Base-by-base conservation (phyloP, 768 basidiomycete species). In the Rhizopogon roseolus region DNA sequence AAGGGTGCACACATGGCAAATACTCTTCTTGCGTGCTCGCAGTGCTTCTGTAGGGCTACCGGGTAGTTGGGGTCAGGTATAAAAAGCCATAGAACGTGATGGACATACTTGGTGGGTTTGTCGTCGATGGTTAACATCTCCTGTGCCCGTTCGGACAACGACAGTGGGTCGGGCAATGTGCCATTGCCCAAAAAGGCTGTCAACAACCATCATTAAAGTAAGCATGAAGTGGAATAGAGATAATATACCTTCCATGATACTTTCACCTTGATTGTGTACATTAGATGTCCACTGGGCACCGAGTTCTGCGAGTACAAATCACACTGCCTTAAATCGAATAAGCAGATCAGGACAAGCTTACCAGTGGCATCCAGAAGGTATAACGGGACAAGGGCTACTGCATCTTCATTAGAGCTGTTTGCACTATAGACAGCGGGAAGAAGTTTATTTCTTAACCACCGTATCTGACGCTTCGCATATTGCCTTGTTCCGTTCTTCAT, bases 381-480 rank as follows among this genome's bases (percentile, higher is more conserved):
- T 71, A 63, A 72, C 59, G 64, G 75, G 56, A 73, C 70, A n/a
- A 59, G 55, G 10, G 67, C 62, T 41, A 48, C 11, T 17, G 49
- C 19, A 52, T 53, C 27, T 1, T 62, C 66, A 28, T 60, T 62
- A 29, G 59, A 58, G 8, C 66, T 70, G 17, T 71, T 59, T 9
- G 62, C 58, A 52, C 82, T 81, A 34, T 77, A 64, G 13, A 87
- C 71, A 3, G 81, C 85, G 3, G 94, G 95, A 36, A 97, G 67
- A 13, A 98, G 70, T 68, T 97, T 96, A 65, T 92, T 92, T 38
- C 82, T 78, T 44, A 98, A 85, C 97, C 97, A 99, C 36, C 86
- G 84, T 40, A 95, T 77, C 66, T 99, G 97, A 38, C 86, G 76
- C 64, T 89, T 92, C 0, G 97, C 92, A 65, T 98, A 99, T 68